phyloP scores from a whole-genome alignment of 257 asterid species.

The Forsythia viridissima region DNA sequence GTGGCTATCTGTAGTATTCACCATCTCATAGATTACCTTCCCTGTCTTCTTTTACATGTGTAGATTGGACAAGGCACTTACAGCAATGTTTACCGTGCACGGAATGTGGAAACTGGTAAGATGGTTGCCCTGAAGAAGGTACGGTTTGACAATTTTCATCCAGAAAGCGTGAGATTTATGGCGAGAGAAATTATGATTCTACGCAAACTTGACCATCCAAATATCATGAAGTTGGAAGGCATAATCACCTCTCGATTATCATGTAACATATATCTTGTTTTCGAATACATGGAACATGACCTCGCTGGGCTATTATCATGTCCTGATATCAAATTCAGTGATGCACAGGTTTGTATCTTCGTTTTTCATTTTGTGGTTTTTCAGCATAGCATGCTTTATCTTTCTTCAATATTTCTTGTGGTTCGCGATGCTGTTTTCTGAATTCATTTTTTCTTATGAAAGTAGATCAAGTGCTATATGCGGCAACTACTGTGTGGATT shows the following conservation, averaged over 20 bases:
- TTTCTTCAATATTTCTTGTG: not conserved
- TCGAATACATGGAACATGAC: conserved; percentile 98
- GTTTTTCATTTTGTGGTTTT: not conserved
- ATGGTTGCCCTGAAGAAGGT: conserved; percentile 94
- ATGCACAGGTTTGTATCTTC: conserved; percentile 62
- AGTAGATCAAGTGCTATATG: conserved; percentile 94
- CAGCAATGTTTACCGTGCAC: conserved; percentile 89
- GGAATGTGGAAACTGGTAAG: conserved; percentile 64
- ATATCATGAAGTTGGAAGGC: conserved; percentile 91
- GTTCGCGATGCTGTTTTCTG: not conserved
- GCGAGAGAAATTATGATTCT: conserved; percentile 84
- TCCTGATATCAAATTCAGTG: conserved; percentile 83
- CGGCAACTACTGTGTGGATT: conserved; percentile 71
- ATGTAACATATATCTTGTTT: conserved; percentile 77
- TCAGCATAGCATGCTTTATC: not conserved
- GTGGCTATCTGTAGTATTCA: no score
- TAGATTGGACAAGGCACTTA: conserved; percentile 99
- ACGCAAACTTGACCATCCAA: conserved; percentile 87
- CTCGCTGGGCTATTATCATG: conserved; percentile 85
- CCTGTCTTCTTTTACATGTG: conserved; percentile 11
- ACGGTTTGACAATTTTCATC: conserved; percentile 78
- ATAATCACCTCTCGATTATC: conserved; percentile 82
- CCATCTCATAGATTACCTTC: not conserved
- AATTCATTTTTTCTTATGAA: conserved; percentile 27
- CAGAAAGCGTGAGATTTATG: conserved; percentile 92